Conservation (phyloP, 352 stramenopile genomes). For the Phytophthora multivora region DNA sequence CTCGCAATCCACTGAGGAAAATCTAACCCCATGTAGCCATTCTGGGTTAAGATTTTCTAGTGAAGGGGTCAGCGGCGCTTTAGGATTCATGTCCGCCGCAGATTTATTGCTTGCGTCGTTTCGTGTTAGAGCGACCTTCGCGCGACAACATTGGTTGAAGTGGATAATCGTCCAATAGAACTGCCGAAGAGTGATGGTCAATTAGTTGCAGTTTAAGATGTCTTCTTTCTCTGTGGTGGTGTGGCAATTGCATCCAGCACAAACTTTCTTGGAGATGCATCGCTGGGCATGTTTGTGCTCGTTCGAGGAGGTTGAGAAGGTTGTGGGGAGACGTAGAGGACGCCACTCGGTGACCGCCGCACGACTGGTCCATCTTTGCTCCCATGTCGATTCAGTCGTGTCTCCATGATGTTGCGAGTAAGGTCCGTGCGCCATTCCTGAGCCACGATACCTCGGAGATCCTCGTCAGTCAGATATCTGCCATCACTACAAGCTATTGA, state of each 20-base stretch:
- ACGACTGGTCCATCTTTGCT: slow-evolving; percentile 60
- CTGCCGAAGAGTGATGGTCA: slow-evolving; percentile 14
- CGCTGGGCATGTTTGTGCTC: neutral
- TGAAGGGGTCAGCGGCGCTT: slow-evolving; percentile 7
- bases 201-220: slow-evolving; percentile 5
- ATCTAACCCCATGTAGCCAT: slow-evolving; percentile 6
- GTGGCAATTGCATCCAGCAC: slow-evolving; percentile 45
- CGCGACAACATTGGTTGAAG: slow-evolving; percentile 19
- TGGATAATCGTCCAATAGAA: slow-evolving; percentile 1
- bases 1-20: slow-evolving; percentile 1
- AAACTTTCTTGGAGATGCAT: slow-evolving; percentile 13
- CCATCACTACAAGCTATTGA: slow-evolving; percentile 17
- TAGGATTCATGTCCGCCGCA: slow-evolving; percentile 16
- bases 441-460: slow-evolving; percentile 49
- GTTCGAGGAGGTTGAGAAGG: slow-evolving; percentile 3
- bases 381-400: slow-evolving; percentile 63
- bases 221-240: slow-evolving; percentile 18
- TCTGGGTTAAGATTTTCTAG: slow-evolving; percentile 9
- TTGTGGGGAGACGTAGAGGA: slow-evolving; percentile 49
- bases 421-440: slow-evolving; percentile 77
- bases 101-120: slow-evolving; percentile 18
- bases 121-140: slow-evolving; percentile 22
- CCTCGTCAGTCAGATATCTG: slow-evolving; percentile 39
- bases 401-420: slow-evolving; percentile 52
- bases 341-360: slow-evolving; percentile 50